phyloP scores from a whole-genome alignment of 1,284 basidiomycete genomes.

The Cerioporus squamosus region DNA sequence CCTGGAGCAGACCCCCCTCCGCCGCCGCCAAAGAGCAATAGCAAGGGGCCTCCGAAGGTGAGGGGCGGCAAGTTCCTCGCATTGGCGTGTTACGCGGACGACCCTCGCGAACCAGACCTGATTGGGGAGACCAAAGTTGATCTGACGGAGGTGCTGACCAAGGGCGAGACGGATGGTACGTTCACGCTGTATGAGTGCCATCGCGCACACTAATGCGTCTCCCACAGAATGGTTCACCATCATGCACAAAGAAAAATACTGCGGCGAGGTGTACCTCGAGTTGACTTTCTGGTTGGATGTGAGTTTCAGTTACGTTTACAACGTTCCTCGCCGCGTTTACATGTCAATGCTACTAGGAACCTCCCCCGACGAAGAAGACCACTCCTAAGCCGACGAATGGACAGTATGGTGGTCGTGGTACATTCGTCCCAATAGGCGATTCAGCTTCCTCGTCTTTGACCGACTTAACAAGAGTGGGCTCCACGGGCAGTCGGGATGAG shows the following conservation, averaged over 20 bases:
- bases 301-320: conserved; percentile 36
- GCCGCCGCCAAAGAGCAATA: conserved; percentile 59
- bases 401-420: conserved; percentile 78
- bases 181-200: conserved; percentile 8
- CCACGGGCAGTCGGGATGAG: conserved; percentile 41
- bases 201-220: background rate
- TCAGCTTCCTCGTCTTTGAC: conserved; percentile 31
- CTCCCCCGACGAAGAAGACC: conserved; percentile 70
- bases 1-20: conserved; percentile 56
- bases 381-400: conserved; percentile 58
- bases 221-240: conserved; percentile 91
- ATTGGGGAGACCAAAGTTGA: conserved; percentile 93
- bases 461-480: conserved; percentile 40
- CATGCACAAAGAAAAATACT: conserved; percentile 89
- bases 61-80: conserved; percentile 81
- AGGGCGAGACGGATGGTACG: conserved; percentile 96
- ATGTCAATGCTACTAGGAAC: conserved; percentile 51
- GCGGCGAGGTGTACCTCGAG: conserved; percentile 93
- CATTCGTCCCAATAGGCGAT: conserved; percentile 65
- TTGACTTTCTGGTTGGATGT: conserved; percentile 97
- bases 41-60: conserved; percentile 57
- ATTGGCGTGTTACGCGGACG: conserved; percentile 92
- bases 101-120: conserved; percentile 92
- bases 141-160: conserved; percentile 88
- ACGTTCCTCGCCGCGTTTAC: background rate